These are phyloP conservation scores for Apostasia ramifera DNA, from an alignment of 106 monocot genomes.

Conservation along the genomic window DNA sequence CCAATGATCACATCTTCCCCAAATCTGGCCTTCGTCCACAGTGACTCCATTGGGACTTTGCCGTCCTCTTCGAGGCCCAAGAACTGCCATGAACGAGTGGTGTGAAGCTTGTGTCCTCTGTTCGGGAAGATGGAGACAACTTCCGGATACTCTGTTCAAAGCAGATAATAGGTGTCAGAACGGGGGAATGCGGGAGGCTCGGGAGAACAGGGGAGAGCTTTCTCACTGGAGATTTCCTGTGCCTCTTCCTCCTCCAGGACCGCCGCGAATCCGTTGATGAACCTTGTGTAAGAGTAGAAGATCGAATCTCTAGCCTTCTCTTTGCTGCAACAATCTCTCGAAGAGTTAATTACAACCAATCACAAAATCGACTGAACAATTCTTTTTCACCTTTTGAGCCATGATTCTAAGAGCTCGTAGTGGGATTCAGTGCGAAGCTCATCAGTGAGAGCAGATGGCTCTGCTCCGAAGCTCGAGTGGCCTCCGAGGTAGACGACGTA, in stretches of 20 bases:
- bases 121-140: slow-evolving; percentile 52
- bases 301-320: slow-evolving; percentile 52
- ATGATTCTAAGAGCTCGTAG: slow-evolving; percentile 35
- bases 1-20: slow-evolving; percentile 58
- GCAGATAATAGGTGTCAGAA: too few species aligned
- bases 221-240: not conserved
- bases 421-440: slow-evolving; percentile 23
- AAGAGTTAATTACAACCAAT: not conserved
- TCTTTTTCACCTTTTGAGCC: slow-evolving; percentile 50
- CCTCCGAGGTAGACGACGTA: slow-evolving; percentile 24
- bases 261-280: slow-evolving; percentile 72
- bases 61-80: slow-evolving; percentile 35
- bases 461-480: slow-evolving; percentile 5
- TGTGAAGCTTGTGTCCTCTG: slow-evolving; percentile 41
- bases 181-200: too few species aligned
- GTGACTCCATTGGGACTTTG: slow-evolving; percentile 2
- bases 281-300: slow-evolving; percentile 55
- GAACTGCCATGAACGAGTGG: slow-evolving; percentile 72
- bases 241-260: slow-evolving; percentile 37
- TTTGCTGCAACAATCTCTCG: slow-evolving; percentile 23
- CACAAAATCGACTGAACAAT: not conserved
- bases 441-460: not conserved
- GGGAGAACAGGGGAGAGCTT: too few species aligned
- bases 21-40: slow-evolving; percentile 50
- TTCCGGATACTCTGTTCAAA: slow-evolving; percentile 25